Conservation (phyloP, 192 early-diverging fungal genomes). For the Backusella parvicylindrica region DNA sequence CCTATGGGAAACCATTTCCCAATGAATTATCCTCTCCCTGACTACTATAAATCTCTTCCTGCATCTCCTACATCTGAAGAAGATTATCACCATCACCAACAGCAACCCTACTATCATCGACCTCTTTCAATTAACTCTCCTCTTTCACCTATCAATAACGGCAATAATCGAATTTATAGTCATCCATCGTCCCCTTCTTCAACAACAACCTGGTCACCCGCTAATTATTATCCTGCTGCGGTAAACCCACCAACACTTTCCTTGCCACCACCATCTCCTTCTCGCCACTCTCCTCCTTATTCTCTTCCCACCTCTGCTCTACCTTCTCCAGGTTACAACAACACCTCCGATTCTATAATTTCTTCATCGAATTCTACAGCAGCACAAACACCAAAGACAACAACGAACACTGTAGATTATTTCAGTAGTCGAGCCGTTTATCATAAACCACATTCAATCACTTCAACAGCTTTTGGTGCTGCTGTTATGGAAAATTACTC, state of each 20-base stretch:
- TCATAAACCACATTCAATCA: neutral
- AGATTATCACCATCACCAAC: neutral
- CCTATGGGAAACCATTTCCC: neutral
- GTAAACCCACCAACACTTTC: neutral
- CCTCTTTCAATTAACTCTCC: neutral
- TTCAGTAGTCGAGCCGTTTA: neutral
- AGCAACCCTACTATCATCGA: neutral
- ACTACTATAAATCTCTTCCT: neutral
- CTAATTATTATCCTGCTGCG: neutral
- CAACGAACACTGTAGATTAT: neutral
- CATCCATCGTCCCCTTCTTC: neutral
- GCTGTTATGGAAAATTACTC: neutral
- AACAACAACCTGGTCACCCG: neutral
- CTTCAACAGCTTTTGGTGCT: neutral
- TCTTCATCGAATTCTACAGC: neutral
- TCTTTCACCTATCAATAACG: neutral
- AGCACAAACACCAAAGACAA: neutral
- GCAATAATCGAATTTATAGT: neutral
- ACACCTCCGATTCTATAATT: neutral
- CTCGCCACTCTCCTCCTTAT: neutral
- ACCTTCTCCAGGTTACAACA: neutral
- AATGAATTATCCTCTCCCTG: neutral
- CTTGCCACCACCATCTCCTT: neutral
- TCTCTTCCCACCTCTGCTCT: neutral
- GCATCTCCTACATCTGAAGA: neutral